Conservation (phyloP, 2,329 filamentous ascomycete species). For the Colletotrichum shisoi region DNA sequence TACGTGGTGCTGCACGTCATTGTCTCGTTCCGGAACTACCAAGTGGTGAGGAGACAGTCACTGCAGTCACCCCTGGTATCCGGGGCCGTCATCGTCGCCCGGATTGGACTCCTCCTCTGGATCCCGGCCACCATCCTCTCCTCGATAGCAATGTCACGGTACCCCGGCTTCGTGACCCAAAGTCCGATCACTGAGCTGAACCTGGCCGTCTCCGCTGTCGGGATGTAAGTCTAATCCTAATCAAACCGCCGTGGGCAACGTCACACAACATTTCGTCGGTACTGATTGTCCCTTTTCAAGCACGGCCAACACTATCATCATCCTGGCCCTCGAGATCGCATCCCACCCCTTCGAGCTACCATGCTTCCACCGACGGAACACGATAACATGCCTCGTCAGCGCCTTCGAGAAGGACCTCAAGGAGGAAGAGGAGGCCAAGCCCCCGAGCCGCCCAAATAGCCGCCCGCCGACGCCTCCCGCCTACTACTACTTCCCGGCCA, state of each 20-base stretch:
- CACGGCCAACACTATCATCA: conserved; percentile 31
- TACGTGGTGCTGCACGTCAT: conserved; percentile 47
- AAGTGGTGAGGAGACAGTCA: conserved; percentile 41
- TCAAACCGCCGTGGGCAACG: too few relatives aligned
- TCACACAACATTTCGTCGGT: not conserved
- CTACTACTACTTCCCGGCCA: conserved; percentile 35
- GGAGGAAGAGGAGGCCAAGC: conserved; percentile 32
- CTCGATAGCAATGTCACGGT: conserved; percentile 43
- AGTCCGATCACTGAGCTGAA: conserved; percentile 38
- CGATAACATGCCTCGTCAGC: conserved; percentile 29
- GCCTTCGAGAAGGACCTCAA: conserved; percentile 36
- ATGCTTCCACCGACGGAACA: conserved; percentile 35
- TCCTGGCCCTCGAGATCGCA: conserved; percentile 41
- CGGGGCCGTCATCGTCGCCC: conserved; percentile 44
- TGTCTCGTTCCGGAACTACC: conserved; percentile 42
- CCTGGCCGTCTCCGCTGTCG: conserved; percentile 43
- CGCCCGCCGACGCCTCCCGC: conserved; percentile 28
- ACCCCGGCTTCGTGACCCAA: conserved; percentile 41
- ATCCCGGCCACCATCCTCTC: conserved; percentile 42
- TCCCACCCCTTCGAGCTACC: conserved; percentile 42
- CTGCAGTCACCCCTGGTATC: conserved; percentile 47
- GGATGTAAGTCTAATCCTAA: conserved; percentile 40
- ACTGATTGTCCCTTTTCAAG: not conserved
- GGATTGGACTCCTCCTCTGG: conserved; percentile 46
- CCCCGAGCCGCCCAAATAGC: conserved; percentile 20